Evolutionary conservation across 768 basidiomycete species (phyloP).

Genomic region (Lactifluus subvellereus): DNA sequence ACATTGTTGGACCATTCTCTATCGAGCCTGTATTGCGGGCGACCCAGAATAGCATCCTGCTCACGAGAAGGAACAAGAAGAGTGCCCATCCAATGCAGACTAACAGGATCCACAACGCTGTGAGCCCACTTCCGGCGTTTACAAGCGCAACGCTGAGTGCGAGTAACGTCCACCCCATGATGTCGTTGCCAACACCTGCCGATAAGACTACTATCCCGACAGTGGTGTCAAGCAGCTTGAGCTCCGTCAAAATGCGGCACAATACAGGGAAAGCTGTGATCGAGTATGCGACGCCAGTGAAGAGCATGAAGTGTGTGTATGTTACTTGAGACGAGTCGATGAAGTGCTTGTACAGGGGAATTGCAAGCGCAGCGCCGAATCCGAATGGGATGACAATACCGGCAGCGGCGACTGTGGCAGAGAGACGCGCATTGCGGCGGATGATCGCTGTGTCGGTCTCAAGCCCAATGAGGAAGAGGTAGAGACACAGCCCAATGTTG

Average conservation of each 20-base stretch:
- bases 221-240: slow-evolving; percentile 84
- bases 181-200: slow-evolving; percentile 87
- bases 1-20: slow-evolving; percentile 77
- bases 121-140: slow-evolving; percentile 77
- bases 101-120: slow-evolving; percentile 81
- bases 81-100: slow-evolving; percentile 75
- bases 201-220: slow-evolving; percentile 92
- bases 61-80: slow-evolving; percentile 65
- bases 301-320: slow-evolving; percentile 91
- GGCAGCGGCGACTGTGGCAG: slow-evolving; percentile 63
- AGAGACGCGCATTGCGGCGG: slow-evolving; percentile 66
- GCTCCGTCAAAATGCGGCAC: slow-evolving; percentile 83
- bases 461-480: slow-evolving; percentile 89
- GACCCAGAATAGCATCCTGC: slow-evolving; percentile 57
- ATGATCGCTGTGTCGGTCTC: slow-evolving; percentile 82
- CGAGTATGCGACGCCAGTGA: slow-evolving; percentile 86
- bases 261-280: slow-evolving; percentile 86
- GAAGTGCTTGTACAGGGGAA: slow-evolving; percentile 70
- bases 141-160: slow-evolving; percentile 90
- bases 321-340: slow-evolving; percentile 51
- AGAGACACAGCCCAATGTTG: slow-evolving; percentile 82
- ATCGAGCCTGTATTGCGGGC: slow-evolving; percentile 73
- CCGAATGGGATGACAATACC: slow-evolving; percentile 89
- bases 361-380: slow-evolving; percentile 65
- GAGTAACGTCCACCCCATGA: slow-evolving; percentile 71